phyloP scores from a whole-genome alignment of 1,139 yeast genomes.

The Pichia terricola region DNA sequence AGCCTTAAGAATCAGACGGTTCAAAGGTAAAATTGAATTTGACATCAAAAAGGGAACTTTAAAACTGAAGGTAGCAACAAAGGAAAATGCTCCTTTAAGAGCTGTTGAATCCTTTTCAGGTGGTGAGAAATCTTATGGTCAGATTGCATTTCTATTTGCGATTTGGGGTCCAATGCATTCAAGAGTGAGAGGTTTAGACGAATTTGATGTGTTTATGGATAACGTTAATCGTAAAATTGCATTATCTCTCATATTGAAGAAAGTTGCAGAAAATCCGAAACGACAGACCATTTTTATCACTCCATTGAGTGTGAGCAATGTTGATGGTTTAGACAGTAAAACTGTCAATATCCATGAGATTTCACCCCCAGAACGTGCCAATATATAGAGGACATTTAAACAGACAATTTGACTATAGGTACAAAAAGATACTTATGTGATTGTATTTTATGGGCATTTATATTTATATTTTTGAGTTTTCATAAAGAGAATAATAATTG shows the following conservation, averaged over 20 bases:
- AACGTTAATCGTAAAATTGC: slow-evolving; percentile 81
- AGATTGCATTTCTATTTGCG: slow-evolving; percentile 75
- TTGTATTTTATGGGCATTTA: no score
- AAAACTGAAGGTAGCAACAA: slow-evolving; percentile 51
- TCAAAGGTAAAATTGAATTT: slow-evolving; percentile 61
- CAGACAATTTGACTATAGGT: no score
- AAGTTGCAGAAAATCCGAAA: slow-evolving; percentile 49
- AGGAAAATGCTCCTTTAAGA: slow-evolving; percentile 48
- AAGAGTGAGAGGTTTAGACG: slow-evolving; percentile 82
- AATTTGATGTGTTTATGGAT: slow-evolving; percentile 97
- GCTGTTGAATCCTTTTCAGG: slow-evolving; percentile 85
- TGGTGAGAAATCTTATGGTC: slow-evolving; percentile 93
- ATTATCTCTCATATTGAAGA: slow-evolving; percentile 61
- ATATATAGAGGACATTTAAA: slow-evolving; percentile 5
- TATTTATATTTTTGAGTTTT: no score
- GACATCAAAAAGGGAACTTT: slow-evolving; percentile 45
- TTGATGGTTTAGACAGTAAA: slow-evolving; percentile 52
- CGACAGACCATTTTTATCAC: slow-evolving; percentile 90
- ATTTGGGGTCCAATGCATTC: slow-evolving; percentile 93
- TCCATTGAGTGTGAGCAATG: slow-evolving; percentile 82
- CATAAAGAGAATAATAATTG: no score
- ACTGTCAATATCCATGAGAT: slow-evolving; percentile 69
- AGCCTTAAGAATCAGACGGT: slow-evolving; percentile 60
- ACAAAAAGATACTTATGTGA: no score
- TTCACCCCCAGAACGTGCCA: slow-evolving; percentile 31